Evolutionary conservation across 768 basidiomycete species (phyloP).

Genomic region (Tulasnella sp.): DNA sequence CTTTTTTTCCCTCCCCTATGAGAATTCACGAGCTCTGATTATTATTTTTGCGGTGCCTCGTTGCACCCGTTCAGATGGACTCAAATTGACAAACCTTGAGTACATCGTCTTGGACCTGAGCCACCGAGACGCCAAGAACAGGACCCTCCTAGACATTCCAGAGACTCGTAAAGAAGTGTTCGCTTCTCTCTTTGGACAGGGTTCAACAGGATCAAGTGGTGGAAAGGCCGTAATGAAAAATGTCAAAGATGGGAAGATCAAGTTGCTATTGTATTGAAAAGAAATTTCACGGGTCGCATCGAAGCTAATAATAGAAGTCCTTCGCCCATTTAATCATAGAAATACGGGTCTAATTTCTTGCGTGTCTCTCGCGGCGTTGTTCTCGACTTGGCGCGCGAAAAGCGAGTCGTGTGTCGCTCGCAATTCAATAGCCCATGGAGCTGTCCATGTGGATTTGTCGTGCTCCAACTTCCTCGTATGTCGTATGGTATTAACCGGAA

Average conservation of each 20-base stretch:
- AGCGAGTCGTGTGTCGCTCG: background rate
- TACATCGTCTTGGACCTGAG: constrained; percentile 80
- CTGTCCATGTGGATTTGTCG: background rate
- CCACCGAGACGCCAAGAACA: constrained; percentile 69
- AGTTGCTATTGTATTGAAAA: constrained; percentile 68
- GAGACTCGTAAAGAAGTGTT: constrained; percentile 82
- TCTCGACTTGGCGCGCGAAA: background rate
- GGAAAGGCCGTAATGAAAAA: constrained; percentile 51
- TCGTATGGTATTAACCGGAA: background rate
- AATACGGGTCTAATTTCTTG: background rate
- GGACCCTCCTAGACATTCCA: constrained; percentile 71
- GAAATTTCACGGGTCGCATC: background rate
- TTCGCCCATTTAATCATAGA: background rate
- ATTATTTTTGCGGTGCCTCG: background rate
- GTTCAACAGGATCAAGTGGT: constrained; percentile 27
- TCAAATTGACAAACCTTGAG: constrained; percentile 67
- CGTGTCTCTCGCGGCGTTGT: background rate
- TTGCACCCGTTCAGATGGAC: constrained; percentile 51
- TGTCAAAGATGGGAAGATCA: constrained; percentile 66
- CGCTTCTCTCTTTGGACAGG: constrained; percentile 61
- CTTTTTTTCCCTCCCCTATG: background rate
- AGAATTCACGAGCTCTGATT: background rate
- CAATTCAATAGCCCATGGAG: background rate
- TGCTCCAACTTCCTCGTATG: background rate
- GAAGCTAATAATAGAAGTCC: constrained; percentile 1